Conservation (phyloP, 768 basidiomycete species). For the Lentinus tigrinus region DNA sequence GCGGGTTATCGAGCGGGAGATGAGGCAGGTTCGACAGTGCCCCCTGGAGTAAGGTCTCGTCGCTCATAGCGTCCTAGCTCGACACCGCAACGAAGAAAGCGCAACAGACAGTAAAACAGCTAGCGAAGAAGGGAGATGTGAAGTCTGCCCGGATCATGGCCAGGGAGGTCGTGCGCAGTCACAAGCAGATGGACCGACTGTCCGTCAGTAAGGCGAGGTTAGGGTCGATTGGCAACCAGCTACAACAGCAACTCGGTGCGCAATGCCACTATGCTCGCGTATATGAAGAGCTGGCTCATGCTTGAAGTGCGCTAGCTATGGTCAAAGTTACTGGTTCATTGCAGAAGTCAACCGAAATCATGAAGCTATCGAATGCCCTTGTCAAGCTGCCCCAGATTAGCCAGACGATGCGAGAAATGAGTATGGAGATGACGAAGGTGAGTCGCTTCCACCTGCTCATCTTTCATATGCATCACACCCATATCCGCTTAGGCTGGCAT, state of each 20-base stretch:
- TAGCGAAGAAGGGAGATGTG: conserved; percentile 87
- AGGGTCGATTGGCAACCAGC: conserved; percentile 85
- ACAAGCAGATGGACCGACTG: conserved; percentile 91
- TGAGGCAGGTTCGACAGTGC: conserved; percentile 76
- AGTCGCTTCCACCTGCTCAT: conserved; percentile 9
- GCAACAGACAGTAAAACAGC: conserved; percentile 76
- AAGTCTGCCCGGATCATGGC: conserved; percentile 93
- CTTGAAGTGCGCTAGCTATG: conserved; percentile 62
- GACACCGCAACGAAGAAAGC: conserved; percentile 82
- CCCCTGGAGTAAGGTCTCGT: conserved; percentile 10
- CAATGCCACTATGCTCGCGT: conserved; percentile 6
- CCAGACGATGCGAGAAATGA: conserved; percentile 95
- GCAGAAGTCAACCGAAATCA: conserved; percentile 97
- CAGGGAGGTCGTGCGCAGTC: conserved; percentile 89
- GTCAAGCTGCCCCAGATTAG: conserved; percentile 91
- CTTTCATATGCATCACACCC: background rate
- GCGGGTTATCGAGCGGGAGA: conserved; percentile 87
- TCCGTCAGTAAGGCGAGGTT: conserved; percentile 91
- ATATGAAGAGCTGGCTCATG: too few relatives aligned
- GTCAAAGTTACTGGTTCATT: conserved; percentile 95
- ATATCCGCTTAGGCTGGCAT: conserved; percentile 74
- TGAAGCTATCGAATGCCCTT: conserved; percentile 94
- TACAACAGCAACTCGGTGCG: conserved; percentile 90
- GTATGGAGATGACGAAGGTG: conserved; percentile 99
- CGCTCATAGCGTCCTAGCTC: conserved; percentile 47